Evolutionary conservation across 1,284 basidiomycete species (phyloP), one percentile per base, ranked within the genome.

Genomic region (Cryptococcus hybrid): DNA sequence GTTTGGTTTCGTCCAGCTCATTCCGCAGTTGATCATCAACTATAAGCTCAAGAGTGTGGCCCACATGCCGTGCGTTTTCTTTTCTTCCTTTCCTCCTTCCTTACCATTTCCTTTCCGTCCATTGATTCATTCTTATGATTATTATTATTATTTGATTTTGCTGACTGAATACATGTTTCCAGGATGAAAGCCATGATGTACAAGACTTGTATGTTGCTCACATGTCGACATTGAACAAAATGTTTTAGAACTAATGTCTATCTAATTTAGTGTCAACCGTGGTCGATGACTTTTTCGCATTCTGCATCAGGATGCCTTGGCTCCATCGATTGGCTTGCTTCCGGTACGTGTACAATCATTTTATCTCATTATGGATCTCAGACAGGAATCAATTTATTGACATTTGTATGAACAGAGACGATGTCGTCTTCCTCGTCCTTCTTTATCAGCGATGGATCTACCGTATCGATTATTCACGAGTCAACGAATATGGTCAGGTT

Each of bases 401-500:
- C 51, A n/a, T n/a, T n/a, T 39, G 4, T 30, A 30, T 30, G 4
- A 3, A 30, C 30, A 84, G 91, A 61, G 92, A 95, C 79, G 92
- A 95, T 73, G 85, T 91, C 30, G 92, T 95, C 54, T 94, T 95
- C 60, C 57, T 77, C 34, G 60, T 77, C 47, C 62, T 74, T 7
- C 61, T 76, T 35, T 74, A 74, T 61, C 71, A 70, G 51, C 86
- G 91, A 58, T 97, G 89, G 89, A 94, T 95, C 76, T 99, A 98
- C 81, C 87, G 91, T 52, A 83, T 96, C 69, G 95, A 99, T 80
- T 89, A 88, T 66, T 90, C 88, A 66, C 88, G 95, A 64, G 84
- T 91, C 64, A 99, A 99, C 78, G 95, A 98, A 81, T 97, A 92
- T 73, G 93, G 94, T 56, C 90, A 94, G 79, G 87, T 92, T 66